A percentile compares a stretch with the other conserved stretches of the same genome.
phyloP scores from a whole-genome alignment of 1,139 yeast species.

The Saccharomyces hybrid region DNA sequence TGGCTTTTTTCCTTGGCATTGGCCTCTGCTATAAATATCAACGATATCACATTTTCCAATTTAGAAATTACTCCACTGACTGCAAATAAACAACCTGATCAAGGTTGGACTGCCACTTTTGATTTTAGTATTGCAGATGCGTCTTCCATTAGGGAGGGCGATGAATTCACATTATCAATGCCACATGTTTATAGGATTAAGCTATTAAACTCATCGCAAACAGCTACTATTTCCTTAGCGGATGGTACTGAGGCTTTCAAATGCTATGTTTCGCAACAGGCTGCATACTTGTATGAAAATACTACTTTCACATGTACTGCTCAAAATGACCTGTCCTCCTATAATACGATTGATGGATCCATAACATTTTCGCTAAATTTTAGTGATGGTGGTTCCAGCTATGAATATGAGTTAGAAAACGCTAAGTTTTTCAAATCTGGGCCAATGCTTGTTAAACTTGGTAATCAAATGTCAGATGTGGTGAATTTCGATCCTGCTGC shows the following conservation, averaged over 20 bases:
- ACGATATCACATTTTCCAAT: constrained; percentile 14
- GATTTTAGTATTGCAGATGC: constrained; percentile 23
- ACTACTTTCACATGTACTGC: constrained; percentile 30
- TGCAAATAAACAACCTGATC: constrained; percentile 22
- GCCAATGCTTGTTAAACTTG: constrained; percentile 15
- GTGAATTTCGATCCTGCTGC: constrained; percentile 23
- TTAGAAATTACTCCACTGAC: constrained; percentile 19
- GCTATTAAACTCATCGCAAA: constrained; percentile 19
- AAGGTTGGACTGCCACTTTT: constrained; percentile 32
- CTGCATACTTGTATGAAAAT: constrained; percentile 26
- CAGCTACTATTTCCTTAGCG: constrained; percentile 13
- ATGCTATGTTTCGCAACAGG: constrained; percentile 32
- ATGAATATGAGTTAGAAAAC: constrained; percentile 27
- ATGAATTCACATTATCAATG: constrained; percentile 23
- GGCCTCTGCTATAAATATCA: constrained; percentile 16
- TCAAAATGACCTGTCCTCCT: constrained; percentile 16
- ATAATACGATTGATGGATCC: constrained; percentile 23
- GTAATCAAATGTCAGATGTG: constrained; percentile 20
- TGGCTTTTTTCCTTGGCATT: constrained; percentile 5
- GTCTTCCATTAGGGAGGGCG: constrained; percentile 22
- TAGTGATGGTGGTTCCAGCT: constrained; percentile 31
- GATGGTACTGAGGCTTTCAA: constrained; percentile 27
- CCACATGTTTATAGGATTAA: constrained; percentile 32
- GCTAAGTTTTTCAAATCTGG: constrained; percentile 28
- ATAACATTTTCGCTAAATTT: constrained; percentile 28